Evolutionary conservation across 2,329 filamentous ascomycete species (phyloP).

Genomic region (Cadophora gregata): DNA sequence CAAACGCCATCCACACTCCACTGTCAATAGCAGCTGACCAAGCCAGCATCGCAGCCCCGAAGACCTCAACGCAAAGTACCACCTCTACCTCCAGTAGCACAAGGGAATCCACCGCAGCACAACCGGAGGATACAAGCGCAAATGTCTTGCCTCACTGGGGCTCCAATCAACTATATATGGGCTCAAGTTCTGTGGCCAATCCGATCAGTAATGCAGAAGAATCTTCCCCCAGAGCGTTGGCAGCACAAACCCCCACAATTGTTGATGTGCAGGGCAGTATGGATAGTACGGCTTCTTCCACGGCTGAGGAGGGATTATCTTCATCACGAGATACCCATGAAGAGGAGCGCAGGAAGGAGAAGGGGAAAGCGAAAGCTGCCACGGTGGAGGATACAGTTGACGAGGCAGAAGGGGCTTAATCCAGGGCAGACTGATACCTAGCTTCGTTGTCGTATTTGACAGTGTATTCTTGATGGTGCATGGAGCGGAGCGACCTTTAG

Average conservation of each 20-base stretch:
- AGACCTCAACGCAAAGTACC: constrained; percentile 31
- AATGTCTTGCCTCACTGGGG: constrained; percentile 37
- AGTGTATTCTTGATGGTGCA: constrained; percentile 16
- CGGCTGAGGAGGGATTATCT: constrained; percentile 20
- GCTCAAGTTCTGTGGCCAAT: constrained; percentile 11
- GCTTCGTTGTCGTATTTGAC: constrained; percentile 8
- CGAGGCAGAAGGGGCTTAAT: constrained; percentile 42
- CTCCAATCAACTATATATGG: constrained; percentile 38
- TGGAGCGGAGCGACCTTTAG: neutral
- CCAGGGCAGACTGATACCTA: neutral
- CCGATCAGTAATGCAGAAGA: constrained; percentile 1
- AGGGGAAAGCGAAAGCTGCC: constrained; percentile 51
- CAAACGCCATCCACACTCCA: constrained; percentile 37
- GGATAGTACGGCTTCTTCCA: constrained; percentile 20
- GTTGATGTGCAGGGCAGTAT: constrained; percentile 1
- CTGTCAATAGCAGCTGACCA: constrained; percentile 37
- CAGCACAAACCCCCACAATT: constrained; percentile 5
- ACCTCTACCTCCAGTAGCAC: constrained; percentile 25
- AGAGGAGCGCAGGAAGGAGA: constrained; percentile 28
- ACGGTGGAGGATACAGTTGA: constrained; percentile 55
- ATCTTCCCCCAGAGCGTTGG: constrained; percentile 9
- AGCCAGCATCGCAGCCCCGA: constrained; percentile 26
- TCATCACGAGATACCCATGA: constrained; percentile 19
- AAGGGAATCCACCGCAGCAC: constrained; percentile 19
- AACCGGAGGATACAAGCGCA: constrained; percentile 27